These are phyloP conservation scores for Bipolaris victoriae DNA, from an alignment of 2,329 filamentous ascomycete species.

Conservation along the genomic window DNA sequence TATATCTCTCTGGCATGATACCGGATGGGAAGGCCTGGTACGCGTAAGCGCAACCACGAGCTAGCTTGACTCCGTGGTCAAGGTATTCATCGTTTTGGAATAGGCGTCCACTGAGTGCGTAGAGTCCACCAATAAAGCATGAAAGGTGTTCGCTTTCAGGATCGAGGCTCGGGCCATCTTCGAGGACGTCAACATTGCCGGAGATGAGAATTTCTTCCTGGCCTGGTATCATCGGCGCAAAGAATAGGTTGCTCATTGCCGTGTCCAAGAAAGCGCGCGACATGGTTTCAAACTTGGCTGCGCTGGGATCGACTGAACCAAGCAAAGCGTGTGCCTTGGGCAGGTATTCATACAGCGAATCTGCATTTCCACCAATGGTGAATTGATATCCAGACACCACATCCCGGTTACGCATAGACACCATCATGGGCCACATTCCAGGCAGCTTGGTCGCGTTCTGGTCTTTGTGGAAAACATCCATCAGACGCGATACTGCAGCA, in stretches of 20 bases:
- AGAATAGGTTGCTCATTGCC: slow-evolving; percentile 57
- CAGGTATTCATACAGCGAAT: slow-evolving; percentile 49
- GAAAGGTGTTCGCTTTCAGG: slow-evolving; percentile 64
- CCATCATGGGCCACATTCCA: slow-evolving; percentile 49
- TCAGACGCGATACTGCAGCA: slow-evolving; percentile 45
- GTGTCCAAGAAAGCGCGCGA: slow-evolving; percentile 51
- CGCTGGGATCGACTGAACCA: slow-evolving; percentile 53
- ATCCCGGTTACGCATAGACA: slow-evolving; percentile 42
- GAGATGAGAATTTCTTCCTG: slow-evolving; percentile 38
- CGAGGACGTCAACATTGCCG: slow-evolving; percentile 43
- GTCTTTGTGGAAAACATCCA: slow-evolving; percentile 35
- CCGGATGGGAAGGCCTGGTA: slow-evolving; percentile 62
- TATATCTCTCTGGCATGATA: slow-evolving; percentile 66
- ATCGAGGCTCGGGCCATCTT: slow-evolving; percentile 33
- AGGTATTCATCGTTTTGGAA: slow-evolving; percentile 61
- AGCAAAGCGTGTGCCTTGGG: slow-evolving; percentile 45
- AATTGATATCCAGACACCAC: slow-evolving; percentile 41
- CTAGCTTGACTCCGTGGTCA: slow-evolving; percentile 62
- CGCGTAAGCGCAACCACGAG: slow-evolving; percentile 66
- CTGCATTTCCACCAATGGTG: slow-evolving; percentile 46
- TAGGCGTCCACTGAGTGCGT: slow-evolving; percentile 63
- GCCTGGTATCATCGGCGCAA: slow-evolving; percentile 51
- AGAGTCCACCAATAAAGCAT: slow-evolving; percentile 68
- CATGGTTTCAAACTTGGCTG: slow-evolving; percentile 64
- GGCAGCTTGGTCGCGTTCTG: slow-evolving; percentile 45